Base-by-base conservation (phyloP, 169 alveolate genomes). In the Plasmodium relictum region DNA sequence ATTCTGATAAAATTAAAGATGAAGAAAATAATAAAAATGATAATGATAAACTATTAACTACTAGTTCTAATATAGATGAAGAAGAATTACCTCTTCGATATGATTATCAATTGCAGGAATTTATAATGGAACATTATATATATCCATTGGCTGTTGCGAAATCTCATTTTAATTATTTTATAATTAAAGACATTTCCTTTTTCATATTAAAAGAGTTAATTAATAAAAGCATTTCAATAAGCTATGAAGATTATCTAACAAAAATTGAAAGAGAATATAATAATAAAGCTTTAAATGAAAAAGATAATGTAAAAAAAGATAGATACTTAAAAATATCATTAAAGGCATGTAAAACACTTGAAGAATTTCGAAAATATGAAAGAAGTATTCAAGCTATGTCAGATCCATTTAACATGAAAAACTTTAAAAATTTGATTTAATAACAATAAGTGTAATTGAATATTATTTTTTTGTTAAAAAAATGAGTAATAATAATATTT, bases 121-220 rank as follows among this genome's bases (percentile, higher is more conserved):
- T 94, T 71, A 94, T 93, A 26, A 95, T 97, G 62, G 97, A 95
- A 85, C 97, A 95, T 88, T 93, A 91, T 63, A 88, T 95, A 61
- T 92, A 93, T 42, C 96, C 97, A 20, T 86, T 95, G 52, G 97
- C 96, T 31, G 92, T 95, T 41, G 80, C 95, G 3, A 96, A 95
- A 86, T 95, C 97, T 4, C 97, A 95, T 65, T 88, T 93, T 26
- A 94, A 91, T 76, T 95, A 95, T 74, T 95, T 96, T 96, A 93
- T 92, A 26, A 92, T 96, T 22, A 94, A 95, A 66, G 97, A 95
- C 37, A 87, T 94, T 22, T 88, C 95, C 48, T 95, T 95, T 62
- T 95, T 95, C 90, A 93, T 95, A 26, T 86, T 94, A 56, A 80
- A 66, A 61, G 83, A 65, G 44, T 31, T 80, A 31, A 42, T 80